A percentile compares a stretch with the other conserved stretches of the same genome.
phyloP scores from a whole-genome alignment of 169 alveolate genomes.

The Plasmodium billcollinsi region DNA sequence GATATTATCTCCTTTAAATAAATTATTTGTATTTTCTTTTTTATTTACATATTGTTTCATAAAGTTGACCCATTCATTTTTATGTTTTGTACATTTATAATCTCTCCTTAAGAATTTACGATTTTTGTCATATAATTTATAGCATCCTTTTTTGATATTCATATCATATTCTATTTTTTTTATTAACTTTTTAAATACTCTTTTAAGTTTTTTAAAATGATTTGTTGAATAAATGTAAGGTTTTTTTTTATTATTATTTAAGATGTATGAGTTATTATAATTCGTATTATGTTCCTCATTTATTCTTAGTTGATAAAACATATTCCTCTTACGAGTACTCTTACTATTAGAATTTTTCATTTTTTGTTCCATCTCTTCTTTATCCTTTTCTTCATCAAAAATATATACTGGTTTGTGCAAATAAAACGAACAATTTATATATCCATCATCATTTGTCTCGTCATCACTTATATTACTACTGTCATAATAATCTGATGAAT shows the following conservation, averaged over 20 bases:
- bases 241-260: neutral
- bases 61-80: slow-evolving; percentile 43
- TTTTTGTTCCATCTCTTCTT: slow-evolving; percentile 10
- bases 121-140: slow-evolving; percentile 35
- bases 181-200: slow-evolving; percentile 39
- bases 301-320: neutral
- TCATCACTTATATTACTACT: slow-evolving; percentile 16
- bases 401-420: slow-evolving; percentile 56
- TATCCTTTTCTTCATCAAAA: slow-evolving; percentile 25
- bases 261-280: no score
- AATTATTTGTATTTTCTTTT: slow-evolving; percentile 14
- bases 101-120: slow-evolving; percentile 48
- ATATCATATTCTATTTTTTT: slow-evolving; percentile 42
- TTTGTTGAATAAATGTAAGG: neutral
- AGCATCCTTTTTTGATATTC: slow-evolving; percentile 18
- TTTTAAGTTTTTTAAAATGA: slow-evolving; percentile 1
- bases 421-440: slow-evolving; percentile 34
- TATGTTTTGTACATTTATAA: slow-evolving; percentile 51
- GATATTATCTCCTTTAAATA: slow-evolving; percentile 13
- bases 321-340: neutral
- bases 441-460: slow-evolving; percentile 2
- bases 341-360: neutral
- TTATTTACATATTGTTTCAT: slow-evolving; percentile 31
- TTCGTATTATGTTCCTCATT: neutral
- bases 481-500: slow-evolving; percentile 22